These are phyloP conservation scores for Passiflora organensis DNA, from an alignment of 345 rosid genomes.

Conservation along the genomic window DNA sequence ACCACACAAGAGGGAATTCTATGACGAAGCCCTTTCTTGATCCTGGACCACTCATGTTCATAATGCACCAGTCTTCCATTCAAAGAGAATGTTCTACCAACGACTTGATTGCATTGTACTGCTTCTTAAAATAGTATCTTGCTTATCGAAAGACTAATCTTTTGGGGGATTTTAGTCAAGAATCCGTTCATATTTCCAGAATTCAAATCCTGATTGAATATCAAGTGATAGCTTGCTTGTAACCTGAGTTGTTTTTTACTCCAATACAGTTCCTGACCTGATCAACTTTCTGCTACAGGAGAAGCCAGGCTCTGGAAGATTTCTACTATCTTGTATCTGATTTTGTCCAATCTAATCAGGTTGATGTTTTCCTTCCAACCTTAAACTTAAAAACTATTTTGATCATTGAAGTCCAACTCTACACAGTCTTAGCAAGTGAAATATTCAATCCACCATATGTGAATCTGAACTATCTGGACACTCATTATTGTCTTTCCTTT, in stretches of 20 bases:
- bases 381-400: background rate
- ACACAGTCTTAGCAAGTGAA: background rate
- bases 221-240: no score
- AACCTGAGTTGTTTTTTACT: slow-evolving; percentile 12
- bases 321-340: background rate
- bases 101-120: slow-evolving; percentile 27
- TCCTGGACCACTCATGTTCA: background rate
- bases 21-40: slow-evolving; percentile 1
- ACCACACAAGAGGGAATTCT: slow-evolving; percentile 25
- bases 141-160: slow-evolving; percentile 12
- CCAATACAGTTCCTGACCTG: background rate
- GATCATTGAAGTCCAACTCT: background rate
- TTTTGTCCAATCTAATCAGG: background rate
- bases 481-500: background rate
- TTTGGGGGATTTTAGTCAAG: no score
- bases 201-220: no score
- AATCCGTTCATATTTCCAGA: no score
- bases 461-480: slow-evolving; percentile 7
- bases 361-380: slow-evolving; percentile 3
- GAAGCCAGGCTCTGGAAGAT: background rate
- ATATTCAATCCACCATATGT: background rate
- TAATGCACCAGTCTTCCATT: slow-evolving; percentile 1
- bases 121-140: slow-evolving; percentile 2
- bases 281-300: background rate
- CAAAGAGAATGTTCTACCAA: slow-evolving; percentile 15